Evolutionary conservation across 1,284 basidiomycete species (phyloP).

Genomic region (Trichosporon sp.): DNA sequence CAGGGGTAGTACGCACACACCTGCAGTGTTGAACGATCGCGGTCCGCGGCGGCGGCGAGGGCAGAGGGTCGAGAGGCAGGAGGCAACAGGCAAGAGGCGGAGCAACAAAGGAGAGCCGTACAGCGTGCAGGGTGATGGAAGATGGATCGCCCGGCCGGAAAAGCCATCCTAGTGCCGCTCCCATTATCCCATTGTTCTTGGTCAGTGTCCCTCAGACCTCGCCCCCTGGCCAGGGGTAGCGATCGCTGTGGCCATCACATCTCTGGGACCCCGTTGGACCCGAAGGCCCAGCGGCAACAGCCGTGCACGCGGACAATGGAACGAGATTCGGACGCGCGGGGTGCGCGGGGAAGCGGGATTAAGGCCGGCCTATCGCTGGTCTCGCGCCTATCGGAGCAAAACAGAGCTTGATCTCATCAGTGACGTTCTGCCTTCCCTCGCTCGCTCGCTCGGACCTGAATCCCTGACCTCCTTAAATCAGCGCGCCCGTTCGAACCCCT

Average conservation of each 20-base stretch:
- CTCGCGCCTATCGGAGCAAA: neutral
- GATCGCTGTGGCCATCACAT: neutral
- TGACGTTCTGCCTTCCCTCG: neutral
- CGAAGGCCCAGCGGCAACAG: neutral
- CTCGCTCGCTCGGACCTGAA: neutral
- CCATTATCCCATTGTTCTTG: neutral
- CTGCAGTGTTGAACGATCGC: neutral
- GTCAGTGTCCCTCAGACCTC: neutral
- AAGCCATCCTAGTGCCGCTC: slow-evolving; percentile 8
- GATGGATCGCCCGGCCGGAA: slow-evolving; percentile 9
- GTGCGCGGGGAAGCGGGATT: neutral
- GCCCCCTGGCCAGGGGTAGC: neutral
- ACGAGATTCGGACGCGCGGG: neutral
- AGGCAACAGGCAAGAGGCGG: neutral
- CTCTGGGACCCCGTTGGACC: neutral
- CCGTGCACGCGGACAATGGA: slow-evolving; percentile 5
- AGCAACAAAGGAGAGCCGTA: neutral
- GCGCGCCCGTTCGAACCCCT: neutral
- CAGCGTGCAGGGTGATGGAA: neutral
- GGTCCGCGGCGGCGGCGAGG: neutral
- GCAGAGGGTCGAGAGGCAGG: too few species aligned
- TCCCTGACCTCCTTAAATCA: neutral
- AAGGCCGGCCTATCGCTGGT: neutral
- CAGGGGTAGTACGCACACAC: neutral
- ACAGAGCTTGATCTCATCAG: neutral